Percentiles rank a stretch among this genome's conserved stretches.
These are phyloP conservation scores for Sporothrix pallida DNA, from an alignment of 2,329 filamentous ascomycete genomes.

Conservation along the genomic window DNA sequence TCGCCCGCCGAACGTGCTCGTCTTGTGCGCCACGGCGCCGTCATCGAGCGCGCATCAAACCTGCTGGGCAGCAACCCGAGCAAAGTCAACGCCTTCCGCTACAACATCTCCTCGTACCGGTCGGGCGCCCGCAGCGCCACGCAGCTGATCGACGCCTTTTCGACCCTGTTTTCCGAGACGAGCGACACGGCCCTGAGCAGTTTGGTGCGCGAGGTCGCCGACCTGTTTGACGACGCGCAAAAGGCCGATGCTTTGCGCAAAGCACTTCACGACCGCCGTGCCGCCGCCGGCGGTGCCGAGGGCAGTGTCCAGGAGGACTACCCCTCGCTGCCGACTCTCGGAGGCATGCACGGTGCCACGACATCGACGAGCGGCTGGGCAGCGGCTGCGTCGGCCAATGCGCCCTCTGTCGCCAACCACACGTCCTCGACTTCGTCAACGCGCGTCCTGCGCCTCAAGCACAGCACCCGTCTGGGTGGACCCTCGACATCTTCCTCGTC, in stretches of 20 bases:
- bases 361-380: constrained; percentile 65
- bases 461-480: constrained; percentile 57
- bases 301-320: constrained; percentile 88
- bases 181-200: constrained; percentile 83
- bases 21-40: constrained; percentile 77
- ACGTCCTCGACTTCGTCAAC: constrained; percentile 41
- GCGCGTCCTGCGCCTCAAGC: constrained; percentile 64
- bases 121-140: constrained; percentile 71
- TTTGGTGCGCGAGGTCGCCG: constrained; percentile 86
- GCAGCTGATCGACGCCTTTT: constrained; percentile 85
- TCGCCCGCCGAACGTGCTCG: constrained; percentile 82
- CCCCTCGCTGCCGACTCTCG: constrained; percentile 79
- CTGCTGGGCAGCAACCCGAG: constrained; percentile 76
- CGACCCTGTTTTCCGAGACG: constrained; percentile 79
- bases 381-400: constrained; percentile 58
- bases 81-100: constrained; percentile 80
- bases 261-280: constrained; percentile 94
- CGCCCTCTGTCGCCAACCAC: constrained; percentile 52
- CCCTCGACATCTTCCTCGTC: constrained; percentile 39
- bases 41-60: constrained; percentile 82
- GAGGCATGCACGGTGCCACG: constrained; percentile 68
- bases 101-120: constrained; percentile 78
- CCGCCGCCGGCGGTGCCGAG: background rate
- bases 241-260: constrained; percentile 77
- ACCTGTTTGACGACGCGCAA: constrained; percentile 82